Base-by-base conservation (phyloP, 2,329 filamentous ascomycete species). In the Hypoxylon sp. region DNA sequence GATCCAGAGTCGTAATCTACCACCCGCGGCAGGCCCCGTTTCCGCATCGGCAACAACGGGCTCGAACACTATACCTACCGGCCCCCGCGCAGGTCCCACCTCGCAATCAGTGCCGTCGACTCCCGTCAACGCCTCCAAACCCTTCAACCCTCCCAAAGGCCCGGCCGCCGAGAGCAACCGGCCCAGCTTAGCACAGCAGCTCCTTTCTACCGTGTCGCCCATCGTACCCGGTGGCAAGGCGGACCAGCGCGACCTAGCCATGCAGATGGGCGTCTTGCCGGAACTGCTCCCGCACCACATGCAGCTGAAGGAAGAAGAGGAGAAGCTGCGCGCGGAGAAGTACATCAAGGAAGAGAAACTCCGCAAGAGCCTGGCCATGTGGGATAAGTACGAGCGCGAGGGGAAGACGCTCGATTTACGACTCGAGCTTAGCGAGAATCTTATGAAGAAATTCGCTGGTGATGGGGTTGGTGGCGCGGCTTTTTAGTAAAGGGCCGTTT, bases 91-190 rank as follows among this genome's bases (percentile, higher is more conserved):
- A 38, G 65, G 67, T 19, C 70, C 65, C 71, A 61, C 79, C 58
- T 77, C 78, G 55, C 70, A 75, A 61, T 77, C 78, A 3, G 78
- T 80, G 19, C 74, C 82, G 7, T 77, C 81, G 7, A 81, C 82
- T 2, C 79, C 83, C 0, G 63, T 75, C 23, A 60, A 75, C 28
- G 72, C 75, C 63, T 78, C 74, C 67, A 86, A 81, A 67, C 82
- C 85, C 0, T 88, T 89, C 75, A 88, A 88, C 69, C 86, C 86
- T 2, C 86, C 86, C 2, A 88, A 86, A 1, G 86, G 86, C 2
- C 86, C 86, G 0, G 79, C 82, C 0, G 78, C 81, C 0, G 79
- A 75, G 19, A 75, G 53, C 28, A 72, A 68, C 62, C 75, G 72
- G 23, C 83, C 81, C 59, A 83, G 82, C 21, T 78, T 89, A 9